Percentiles rank a stretch among this genome's conserved stretches.
phyloP scores from a whole-genome alignment of 2,329 filamentous ascomycete genomes.

The Xylaria sp. region DNA sequence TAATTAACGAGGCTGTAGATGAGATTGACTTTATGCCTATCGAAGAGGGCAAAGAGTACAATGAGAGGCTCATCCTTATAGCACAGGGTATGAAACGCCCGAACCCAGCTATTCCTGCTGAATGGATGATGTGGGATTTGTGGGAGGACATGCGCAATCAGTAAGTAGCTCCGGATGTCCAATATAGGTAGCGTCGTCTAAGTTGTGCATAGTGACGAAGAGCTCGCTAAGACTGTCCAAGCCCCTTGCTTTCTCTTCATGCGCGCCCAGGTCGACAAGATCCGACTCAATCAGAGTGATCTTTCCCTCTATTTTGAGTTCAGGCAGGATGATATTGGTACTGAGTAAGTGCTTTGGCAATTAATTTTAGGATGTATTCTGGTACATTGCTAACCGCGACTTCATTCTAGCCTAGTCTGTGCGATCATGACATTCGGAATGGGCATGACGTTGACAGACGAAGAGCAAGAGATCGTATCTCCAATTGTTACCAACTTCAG shows the following conservation, averaged over 20 bases:
- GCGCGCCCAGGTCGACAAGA: not conserved
- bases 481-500: not conserved
- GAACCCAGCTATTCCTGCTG: not conserved
- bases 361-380: not conserved
- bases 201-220: not conserved
- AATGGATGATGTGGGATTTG: not conserved
- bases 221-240: not conserved
- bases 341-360: not conserved
- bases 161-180: not conserved
- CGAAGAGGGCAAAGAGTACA: not conserved
- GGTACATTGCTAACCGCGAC: not conserved
- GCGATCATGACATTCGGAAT: not conserved
- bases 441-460: not conserved
- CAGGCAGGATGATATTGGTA: not conserved
- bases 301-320: not conserved
- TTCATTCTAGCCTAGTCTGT: not conserved
- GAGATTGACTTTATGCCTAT: not conserved
- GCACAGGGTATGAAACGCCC: not conserved
- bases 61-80: not conserved
- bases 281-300: not conserved
- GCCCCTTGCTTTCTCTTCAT: not conserved
- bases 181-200: not conserved
- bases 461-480: not conserved
- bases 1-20: not conserved
- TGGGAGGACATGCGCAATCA: not conserved